Evolutionary conservation across 202 grass and related monocot species (phyloP).

Genomic region (Setaria viridis): DNA sequence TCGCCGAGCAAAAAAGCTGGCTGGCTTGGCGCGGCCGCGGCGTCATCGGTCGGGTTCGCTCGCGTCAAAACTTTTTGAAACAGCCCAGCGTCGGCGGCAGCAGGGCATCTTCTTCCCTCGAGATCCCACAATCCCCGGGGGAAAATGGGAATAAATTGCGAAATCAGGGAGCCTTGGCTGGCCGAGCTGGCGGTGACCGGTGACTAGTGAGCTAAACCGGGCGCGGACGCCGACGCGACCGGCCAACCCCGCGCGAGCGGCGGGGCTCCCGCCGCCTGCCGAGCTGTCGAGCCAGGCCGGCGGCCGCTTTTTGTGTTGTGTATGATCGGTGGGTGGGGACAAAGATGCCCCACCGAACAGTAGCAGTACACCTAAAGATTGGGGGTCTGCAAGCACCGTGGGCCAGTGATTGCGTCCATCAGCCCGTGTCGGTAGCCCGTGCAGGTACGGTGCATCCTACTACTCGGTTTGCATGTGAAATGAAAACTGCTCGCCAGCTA

Average conservation of each 20-base stretch:
- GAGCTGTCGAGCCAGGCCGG: slow-evolving; percentile 19
- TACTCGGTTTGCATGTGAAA: not conserved
- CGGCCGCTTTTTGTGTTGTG: not conserved
- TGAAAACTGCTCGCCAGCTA: not conserved
- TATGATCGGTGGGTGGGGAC: not conserved
- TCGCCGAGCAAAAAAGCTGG: not conserved
- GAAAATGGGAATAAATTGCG: not conserved
- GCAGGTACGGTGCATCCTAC: not conserved
- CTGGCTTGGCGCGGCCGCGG: too few relatives aligned
- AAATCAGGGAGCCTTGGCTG: not conserved
- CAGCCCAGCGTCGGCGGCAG: not conserved
- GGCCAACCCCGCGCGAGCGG: not conserved
- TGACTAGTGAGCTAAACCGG: not conserved
- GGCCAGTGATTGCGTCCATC: not conserved
- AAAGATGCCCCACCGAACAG: not conserved
- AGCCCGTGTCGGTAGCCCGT: not conserved
- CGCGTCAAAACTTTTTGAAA: not conserved
- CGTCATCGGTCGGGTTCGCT: not conserved
- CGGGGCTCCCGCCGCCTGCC: slow-evolving; percentile 13
- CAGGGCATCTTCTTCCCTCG: not conserved
- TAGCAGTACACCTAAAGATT: not conserved
- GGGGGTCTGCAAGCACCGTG: not conserved
- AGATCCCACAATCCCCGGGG: not conserved
- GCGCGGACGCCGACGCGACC: slow-evolving; percentile 2
- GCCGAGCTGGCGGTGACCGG: not conserved